A percentile compares a stretch with the other conserved stretches of the same genome.
These are phyloP conservation scores for Mrakia frigida DNA, from an alignment of 768 basidiomycete species.

Conservation along the genomic window DNA sequence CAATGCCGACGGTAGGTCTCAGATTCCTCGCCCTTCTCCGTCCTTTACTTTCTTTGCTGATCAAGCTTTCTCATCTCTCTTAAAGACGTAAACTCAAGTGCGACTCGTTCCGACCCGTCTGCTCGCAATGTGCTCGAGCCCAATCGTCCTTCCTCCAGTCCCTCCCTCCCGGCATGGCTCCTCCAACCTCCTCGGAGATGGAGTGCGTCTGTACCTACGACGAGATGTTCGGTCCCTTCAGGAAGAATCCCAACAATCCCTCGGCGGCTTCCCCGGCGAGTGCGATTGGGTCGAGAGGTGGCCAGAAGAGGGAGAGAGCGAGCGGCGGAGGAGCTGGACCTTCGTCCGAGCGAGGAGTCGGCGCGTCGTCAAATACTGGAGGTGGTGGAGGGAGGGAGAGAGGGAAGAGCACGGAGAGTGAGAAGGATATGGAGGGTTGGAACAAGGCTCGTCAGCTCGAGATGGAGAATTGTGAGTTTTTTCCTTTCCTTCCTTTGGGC, in stretches of 20 bases:
- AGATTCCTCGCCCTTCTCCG: not conserved
- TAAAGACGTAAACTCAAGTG: conserved; percentile 24
- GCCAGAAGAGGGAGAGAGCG: conserved; percentile 9
- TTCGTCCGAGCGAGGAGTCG: not conserved
- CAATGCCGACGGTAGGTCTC: conserved; percentile 1
- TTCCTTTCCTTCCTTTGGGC: too few relatives aligned
- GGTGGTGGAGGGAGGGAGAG: not conserved
- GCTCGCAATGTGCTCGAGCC: conserved; percentile 18
- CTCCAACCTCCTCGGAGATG: not conserved
- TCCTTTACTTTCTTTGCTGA: not conserved
- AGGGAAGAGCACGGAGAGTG: not conserved
- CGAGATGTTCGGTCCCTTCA: conserved; percentile 30
- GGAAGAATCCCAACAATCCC: not conserved
- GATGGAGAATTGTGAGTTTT: conserved; percentile 24
- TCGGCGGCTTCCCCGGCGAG: not conserved
- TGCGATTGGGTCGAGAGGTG: not conserved
- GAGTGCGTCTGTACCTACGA: conserved; percentile 28
- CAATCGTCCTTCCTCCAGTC: conserved; percentile 22
- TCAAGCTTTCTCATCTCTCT: not conserved
- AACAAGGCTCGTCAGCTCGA: conserved; percentile 5
- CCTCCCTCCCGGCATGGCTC: conserved; percentile 21
- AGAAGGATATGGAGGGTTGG: not conserved
- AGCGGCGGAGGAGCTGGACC: not conserved
- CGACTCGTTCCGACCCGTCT: conserved; percentile 22
- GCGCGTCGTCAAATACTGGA: too few relatives aligned